Conservation (phyloP, 192 early-diverging fungal species). For the Chytriomyces sp. region DNA sequence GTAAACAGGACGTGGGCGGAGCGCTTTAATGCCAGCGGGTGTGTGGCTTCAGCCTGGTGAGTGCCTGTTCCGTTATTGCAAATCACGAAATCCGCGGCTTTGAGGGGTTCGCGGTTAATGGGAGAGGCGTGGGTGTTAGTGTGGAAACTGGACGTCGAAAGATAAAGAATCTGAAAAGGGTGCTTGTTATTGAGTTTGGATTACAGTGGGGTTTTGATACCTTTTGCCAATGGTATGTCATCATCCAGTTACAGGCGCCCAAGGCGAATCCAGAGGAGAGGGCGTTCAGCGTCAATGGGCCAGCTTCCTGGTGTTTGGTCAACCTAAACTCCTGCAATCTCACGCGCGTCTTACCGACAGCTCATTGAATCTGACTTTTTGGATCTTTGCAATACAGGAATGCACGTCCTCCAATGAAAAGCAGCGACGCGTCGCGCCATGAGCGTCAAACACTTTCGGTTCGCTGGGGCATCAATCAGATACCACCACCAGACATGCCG, state of each 20-base stretch:
- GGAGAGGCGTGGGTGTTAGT: slow-evolving; percentile 13
- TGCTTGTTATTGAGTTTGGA: neutral
- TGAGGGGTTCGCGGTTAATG: neutral
- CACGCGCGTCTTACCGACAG: neutral
- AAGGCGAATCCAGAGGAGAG: slow-evolving; percentile 8
- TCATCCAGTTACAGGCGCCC: slow-evolving; percentile 25
- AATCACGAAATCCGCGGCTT: slow-evolving; percentile 10
- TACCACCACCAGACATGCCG: neutral
- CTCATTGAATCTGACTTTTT: slow-evolving; percentile 21
- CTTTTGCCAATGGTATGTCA: slow-evolving; percentile 26
- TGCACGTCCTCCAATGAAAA: slow-evolving; percentile 8
- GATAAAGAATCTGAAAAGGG: slow-evolving; percentile 22
- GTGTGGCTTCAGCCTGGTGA: neutral
- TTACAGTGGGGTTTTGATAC: neutral
- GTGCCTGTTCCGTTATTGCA: slow-evolving; percentile 1
- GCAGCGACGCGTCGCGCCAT: slow-evolving; percentile 5
- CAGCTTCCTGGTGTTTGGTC: neutral
- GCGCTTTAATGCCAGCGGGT: neutral
- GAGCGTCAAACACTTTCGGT: neutral
- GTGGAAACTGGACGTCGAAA: neutral
- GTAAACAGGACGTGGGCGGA: neutral
- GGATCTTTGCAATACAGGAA: slow-evolving; percentile 16
- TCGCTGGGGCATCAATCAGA: neutral
- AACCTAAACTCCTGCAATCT: neutral
- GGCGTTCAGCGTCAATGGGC: slow-evolving; percentile 1